Evolutionary conservation across 176 grass and related monocot genomes (phyloP).

Genomic region (Oryza glaberrima): DNA sequence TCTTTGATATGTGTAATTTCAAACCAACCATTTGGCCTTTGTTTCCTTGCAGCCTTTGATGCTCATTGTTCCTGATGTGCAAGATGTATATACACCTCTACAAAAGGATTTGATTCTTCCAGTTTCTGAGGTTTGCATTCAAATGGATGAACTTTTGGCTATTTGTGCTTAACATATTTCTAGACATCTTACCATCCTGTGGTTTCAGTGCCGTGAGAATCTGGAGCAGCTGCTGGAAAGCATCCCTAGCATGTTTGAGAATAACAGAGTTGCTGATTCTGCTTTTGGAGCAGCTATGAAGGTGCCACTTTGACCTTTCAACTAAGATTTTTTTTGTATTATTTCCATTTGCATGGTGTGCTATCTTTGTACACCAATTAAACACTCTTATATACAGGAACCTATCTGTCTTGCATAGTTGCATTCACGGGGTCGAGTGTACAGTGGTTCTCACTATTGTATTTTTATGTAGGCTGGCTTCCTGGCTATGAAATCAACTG

Average conservation of each 20-base stretch:
- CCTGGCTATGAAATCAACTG: conserved; percentile 79
- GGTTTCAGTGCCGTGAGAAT: conserved; percentile 73
- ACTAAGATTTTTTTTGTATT: neutral
- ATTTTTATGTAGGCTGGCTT: conserved; percentile 68
- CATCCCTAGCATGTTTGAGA: conserved; percentile 85
- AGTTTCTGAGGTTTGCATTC: conserved; percentile 68
- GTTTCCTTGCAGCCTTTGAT: conserved; percentile 69
- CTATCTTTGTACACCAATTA: neutral
- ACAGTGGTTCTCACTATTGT: conserved; percentile 32
- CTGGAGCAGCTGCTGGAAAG: conserved; percentile 88
- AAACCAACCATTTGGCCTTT: neutral
- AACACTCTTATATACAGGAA: neutral
- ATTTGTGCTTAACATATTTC: conserved; percentile 29
- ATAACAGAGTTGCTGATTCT: conserved; percentile 78
- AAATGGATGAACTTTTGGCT: conserved; percentile 14
- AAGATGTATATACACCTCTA: conserved; percentile 89
- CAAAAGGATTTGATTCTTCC: conserved; percentile 77
- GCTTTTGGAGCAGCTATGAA: conserved; percentile 91
- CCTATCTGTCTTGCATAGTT: neutral
- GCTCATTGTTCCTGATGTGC: conserved; percentile 83
- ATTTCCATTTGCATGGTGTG: neutral
- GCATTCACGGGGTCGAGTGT: neutral
- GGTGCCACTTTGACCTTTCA: conserved; percentile 47
- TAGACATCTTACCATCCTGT: neutral
- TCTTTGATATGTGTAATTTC: neutral